Evolutionary conservation across 805 yeast species (phyloP).

Genomic region (Candida methanosorbosa): DNA sequence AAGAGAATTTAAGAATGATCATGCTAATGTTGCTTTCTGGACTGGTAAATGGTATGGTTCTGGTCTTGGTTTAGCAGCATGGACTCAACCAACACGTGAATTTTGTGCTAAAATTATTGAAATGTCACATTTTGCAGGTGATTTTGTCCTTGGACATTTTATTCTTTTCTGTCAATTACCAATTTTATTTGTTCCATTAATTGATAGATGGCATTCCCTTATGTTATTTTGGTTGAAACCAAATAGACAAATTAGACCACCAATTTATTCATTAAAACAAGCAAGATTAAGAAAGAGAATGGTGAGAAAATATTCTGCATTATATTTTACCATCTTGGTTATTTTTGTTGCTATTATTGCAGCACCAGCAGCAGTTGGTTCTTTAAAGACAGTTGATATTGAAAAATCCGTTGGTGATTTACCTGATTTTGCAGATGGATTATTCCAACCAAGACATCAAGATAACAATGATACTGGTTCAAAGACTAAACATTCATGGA

Average conservation of each 20-base stretch:
- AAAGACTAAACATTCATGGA: conserved; percentile 21
- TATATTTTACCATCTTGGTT: conserved; percentile 64
- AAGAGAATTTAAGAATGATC: conserved; percentile 94
- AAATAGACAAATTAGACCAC: conserved; percentile 93
- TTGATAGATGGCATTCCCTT: conserved; percentile 97
- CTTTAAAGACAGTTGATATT: conserved; percentile 31
- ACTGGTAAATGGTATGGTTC: conserved; percentile 98
- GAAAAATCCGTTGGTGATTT: conserved; percentile 23
- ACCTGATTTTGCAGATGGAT: conserved; percentile 40
- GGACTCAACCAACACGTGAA: conserved; percentile 95
- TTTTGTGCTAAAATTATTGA: conserved; percentile 90
- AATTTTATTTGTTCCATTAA: conserved; percentile 68
- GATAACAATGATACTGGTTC: conserved; percentile 78
- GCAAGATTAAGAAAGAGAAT: conserved; percentile 94
- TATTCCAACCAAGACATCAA: conserved; percentile 84
- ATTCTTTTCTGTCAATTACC: conserved; percentile 87
- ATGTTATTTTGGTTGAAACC: conserved; percentile 99
- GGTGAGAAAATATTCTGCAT: conserved; percentile 85
- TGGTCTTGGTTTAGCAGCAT: conserved; percentile 88
- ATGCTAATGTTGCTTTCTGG: conserved; percentile 98
- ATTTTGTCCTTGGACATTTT: conserved; percentile 87
- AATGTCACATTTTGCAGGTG: conserved; percentile 93
- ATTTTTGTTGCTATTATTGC: conserved; percentile 70
- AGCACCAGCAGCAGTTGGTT: conserved; percentile 84
- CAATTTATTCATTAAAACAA: conserved; percentile 94